These are phyloP conservation scores for Collybia nuda DNA, from an alignment of 768 basidiomycete genomes.

Conservation along the genomic window DNA sequence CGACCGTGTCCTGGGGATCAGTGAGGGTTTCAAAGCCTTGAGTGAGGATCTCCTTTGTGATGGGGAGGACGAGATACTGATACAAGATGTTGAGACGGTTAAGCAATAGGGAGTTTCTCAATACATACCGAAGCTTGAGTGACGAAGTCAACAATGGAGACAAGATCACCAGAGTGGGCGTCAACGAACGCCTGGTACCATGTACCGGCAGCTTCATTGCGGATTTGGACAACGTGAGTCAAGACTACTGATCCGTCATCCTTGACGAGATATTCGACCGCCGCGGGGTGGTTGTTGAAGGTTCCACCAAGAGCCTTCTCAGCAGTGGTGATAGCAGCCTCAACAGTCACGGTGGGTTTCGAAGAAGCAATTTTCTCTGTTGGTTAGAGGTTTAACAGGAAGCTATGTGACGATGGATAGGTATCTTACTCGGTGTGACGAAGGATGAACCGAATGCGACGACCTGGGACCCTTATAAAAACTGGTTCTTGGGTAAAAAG, in stretches of 20 bases:
- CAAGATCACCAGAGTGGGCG: slow-evolving; percentile 48
- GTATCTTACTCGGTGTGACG: slow-evolving; percentile 33
- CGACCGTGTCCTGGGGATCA: slow-evolving; percentile 43
- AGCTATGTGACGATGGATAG: background rate
- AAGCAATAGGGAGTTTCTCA: slow-evolving; percentile 12
- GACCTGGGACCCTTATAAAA: slow-evolving; percentile 17
- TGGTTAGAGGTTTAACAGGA: background rate
- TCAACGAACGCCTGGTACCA: slow-evolving; percentile 63
- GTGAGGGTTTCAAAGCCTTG: slow-evolving; percentile 45
- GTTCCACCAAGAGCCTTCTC: slow-evolving; percentile 36
- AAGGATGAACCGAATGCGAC: slow-evolving; percentile 47
- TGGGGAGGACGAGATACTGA: slow-evolving; percentile 46
- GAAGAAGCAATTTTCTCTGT: slow-evolving; percentile 27
- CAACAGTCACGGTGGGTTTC: slow-evolving; percentile 31
- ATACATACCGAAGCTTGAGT: slow-evolving; percentile 37
- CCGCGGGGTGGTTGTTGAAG: slow-evolving; percentile 37
- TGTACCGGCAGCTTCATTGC: slow-evolving; percentile 31
- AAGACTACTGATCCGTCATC: slow-evolving; percentile 37
- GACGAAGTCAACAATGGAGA: slow-evolving; percentile 54
- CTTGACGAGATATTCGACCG: slow-evolving; percentile 39
- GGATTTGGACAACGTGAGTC: slow-evolving; percentile 37
- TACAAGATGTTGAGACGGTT: background rate
- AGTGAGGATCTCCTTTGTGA: slow-evolving; percentile 41
- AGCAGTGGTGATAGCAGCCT: slow-evolving; percentile 33
- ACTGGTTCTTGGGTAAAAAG: too few species aligned